Evolutionary conservation across 2,329 filamentous ascomycete species (phyloP).

Genomic region (Exophiala viscosa): DNA sequence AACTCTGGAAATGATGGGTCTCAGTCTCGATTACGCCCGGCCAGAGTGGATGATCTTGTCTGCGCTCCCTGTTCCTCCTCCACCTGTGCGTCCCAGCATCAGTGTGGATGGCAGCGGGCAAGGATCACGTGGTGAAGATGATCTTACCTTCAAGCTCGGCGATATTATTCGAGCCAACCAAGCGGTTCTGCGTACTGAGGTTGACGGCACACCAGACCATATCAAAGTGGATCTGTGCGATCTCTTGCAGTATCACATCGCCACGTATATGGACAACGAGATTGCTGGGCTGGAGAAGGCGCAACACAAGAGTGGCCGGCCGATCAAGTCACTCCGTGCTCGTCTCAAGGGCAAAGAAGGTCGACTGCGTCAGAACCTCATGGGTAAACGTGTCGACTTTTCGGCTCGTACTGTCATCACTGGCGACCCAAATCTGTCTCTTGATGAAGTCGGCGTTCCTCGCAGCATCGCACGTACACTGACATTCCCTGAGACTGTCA

Average conservation of each 20-base stretch:
- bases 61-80: slow-evolving; percentile 89
- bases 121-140: slow-evolving; percentile 92
- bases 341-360: slow-evolving; percentile 99
- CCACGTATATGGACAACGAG: slow-evolving; percentile 99
- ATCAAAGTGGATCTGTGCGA: slow-evolving; percentile 87
- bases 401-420: slow-evolving; percentile 99
- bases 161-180: slow-evolving; percentile 98
- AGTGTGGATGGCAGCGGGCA: slow-evolving; percentile 92
- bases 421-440: slow-evolving; percentile 90
- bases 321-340: slow-evolving; percentile 92
- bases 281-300: slow-evolving; percentile 93
- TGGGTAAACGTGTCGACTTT: slow-evolving; percentile 99
- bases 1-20: slow-evolving; percentile 79
- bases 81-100: slow-evolving; percentile 92
- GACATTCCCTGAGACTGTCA: slow-evolving; percentile 96
- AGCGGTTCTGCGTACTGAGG: slow-evolving; percentile 85
- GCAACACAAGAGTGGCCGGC: slow-evolving; percentile 92
- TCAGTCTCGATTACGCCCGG: slow-evolving; percentile 91
- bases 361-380: slow-evolving; percentile 94
- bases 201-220: slow-evolving; percentile 87
- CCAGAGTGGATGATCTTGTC: slow-evolving; percentile 99
- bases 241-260: slow-evolving; percentile 93
- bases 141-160: slow-evolving; percentile 97
- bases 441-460: slow-evolving; percentile 96
- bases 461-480: slow-evolving; percentile 87